These are phyloP conservation scores for Dictyostelium capitatum DNA, from an alignment of 78 protist genomes.

Conservation along the genomic window DNA sequence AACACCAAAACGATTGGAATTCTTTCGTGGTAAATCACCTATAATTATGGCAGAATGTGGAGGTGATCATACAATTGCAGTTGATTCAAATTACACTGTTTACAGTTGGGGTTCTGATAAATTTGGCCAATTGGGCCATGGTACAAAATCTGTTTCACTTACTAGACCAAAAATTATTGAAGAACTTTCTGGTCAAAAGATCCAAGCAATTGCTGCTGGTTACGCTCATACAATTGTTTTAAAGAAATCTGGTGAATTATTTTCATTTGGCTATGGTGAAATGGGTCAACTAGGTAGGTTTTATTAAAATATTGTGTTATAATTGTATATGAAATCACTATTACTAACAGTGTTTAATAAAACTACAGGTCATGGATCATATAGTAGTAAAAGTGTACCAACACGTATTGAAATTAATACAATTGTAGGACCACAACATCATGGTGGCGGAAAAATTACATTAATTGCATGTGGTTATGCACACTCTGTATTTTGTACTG, in stretches of 20 bases:
- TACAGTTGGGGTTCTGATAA: conserved; percentile 72
- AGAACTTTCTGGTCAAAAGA: conserved; percentile 51
- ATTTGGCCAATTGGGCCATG: conserved; percentile 82
- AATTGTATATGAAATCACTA: no score
- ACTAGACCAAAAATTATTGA: conserved; percentile 66
- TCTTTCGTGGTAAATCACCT: conserved; percentile 35
- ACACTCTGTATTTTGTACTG: conserved; percentile 62
- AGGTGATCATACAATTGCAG: conserved; percentile 68
- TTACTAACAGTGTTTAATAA: no score
- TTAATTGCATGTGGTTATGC: conserved; percentile 58
- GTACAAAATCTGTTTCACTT: conserved; percentile 21
- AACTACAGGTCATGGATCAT: conserved; percentile 16
- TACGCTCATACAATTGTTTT: conserved; percentile 64
- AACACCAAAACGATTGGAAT: conserved; percentile 52
- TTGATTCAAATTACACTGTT: conserved; percentile 24
- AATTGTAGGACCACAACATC: conserved; percentile 28
- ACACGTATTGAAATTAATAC: conserved; percentile 38
- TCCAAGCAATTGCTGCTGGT: conserved; percentile 53
- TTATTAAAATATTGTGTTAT: no score
- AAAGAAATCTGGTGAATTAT: conserved; percentile 57
- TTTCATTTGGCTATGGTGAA: conserved; percentile 65
- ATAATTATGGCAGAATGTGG: conserved; percentile 61
- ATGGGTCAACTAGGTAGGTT: conserved; percentile 72
- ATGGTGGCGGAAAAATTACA: conserved; percentile 29
- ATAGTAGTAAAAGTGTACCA: conserved; percentile 30